phyloP scores from a whole-genome alignment of 2,329 filamentous ascomycete genomes.

The Aspergillus sojae region DNA sequence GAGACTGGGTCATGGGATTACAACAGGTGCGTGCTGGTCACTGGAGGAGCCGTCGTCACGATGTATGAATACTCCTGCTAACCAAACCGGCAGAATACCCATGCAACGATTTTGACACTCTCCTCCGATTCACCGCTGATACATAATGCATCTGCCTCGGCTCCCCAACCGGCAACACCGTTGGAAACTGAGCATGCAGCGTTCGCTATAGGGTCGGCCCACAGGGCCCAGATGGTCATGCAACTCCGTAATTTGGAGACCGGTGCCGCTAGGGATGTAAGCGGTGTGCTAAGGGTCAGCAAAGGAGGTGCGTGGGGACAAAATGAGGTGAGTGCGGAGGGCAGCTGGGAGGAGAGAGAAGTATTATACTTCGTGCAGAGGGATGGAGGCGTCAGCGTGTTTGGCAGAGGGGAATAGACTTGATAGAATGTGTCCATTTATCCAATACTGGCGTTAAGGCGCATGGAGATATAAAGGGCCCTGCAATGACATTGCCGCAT shows the following conservation, averaged over 20 bases:
- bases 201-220: conserved; percentile 72
- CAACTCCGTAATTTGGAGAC: conserved; percentile 78
- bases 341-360: conserved; percentile 62
- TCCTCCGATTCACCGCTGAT: conserved; percentile 76
- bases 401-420: conserved; percentile 72
- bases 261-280: conserved; percentile 86
- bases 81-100: conserved; percentile 52
- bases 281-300: conserved; percentile 80
- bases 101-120: conserved; percentile 68
- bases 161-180: conserved; percentile 57
- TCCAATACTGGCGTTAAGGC: conserved; percentile 9
- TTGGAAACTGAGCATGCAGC: conserved; percentile 72
- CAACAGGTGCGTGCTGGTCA: conserved; percentile 60
- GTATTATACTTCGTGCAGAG: conserved; percentile 78
- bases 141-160: conserved; percentile 42
- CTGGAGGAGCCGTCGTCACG: not conserved
- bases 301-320: conserved; percentile 52
- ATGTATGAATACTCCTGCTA: not conserved
- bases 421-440: conserved; percentile 2
- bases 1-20: conserved; percentile 60
- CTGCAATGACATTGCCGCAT: conserved; percentile 8
- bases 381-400: conserved; percentile 80
- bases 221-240: conserved; percentile 72
- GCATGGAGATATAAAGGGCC: conserved; percentile 13
- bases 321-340: conserved; percentile 27